Conservation (phyloP, 176 grass and related monocot species). For the Oryza glaberrima region DNA sequence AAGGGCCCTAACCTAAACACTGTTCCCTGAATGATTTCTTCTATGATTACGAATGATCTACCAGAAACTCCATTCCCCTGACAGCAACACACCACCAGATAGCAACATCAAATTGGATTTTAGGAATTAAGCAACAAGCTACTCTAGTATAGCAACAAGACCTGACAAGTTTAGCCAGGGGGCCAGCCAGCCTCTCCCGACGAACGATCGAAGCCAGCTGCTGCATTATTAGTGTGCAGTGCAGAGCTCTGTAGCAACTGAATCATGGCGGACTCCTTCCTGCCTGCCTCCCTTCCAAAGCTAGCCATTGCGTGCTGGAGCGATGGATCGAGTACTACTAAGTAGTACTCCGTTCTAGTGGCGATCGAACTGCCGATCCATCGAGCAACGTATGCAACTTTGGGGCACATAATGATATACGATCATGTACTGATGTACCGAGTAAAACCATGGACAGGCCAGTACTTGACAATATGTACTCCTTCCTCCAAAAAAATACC, state of each 20-base stretch:
- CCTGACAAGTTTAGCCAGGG: not conserved
- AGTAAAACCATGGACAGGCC: conserved; percentile 1
- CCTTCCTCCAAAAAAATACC: too few species aligned
- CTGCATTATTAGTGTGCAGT: not conserved
- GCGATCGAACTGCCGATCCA: not conserved
- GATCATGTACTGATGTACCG: conserved; percentile 5
- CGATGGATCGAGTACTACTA: not conserved
- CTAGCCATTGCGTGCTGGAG: not conserved
- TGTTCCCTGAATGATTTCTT: not conserved
- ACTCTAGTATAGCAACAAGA: not conserved
- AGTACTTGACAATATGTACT: too few species aligned
- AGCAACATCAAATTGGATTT: not conserved
- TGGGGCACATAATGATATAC: conserved; percentile 28
- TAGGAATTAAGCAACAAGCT: not conserved
- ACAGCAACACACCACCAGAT: conserved; percentile 19
- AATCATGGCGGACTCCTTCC: not conserved
- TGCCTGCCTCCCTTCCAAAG: not conserved
- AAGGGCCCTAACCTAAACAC: not conserved
- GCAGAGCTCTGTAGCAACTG: conserved; percentile 4
- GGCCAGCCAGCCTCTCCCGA: not conserved
- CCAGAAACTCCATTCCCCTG: not conserved
- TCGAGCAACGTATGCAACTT: not conserved
- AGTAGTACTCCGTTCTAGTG: not conserved
- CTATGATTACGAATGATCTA: not conserved
- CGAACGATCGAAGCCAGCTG: not conserved